These are phyloP conservation scores for Termitomyces sp. DNA, from an alignment of 768 basidiomycete species.

Conservation along the genomic window DNA sequence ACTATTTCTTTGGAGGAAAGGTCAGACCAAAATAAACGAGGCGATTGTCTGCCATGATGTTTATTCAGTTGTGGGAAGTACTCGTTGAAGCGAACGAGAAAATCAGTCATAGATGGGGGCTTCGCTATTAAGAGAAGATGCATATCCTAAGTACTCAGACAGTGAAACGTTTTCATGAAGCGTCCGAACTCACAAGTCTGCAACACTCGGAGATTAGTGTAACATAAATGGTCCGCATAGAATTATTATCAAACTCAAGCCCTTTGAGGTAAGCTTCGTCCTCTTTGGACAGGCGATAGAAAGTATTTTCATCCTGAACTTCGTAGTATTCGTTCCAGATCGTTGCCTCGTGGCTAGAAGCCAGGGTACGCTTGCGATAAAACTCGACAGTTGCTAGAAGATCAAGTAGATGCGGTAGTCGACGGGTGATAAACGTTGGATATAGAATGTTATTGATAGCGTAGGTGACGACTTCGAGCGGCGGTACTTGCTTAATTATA, in stretches of 20 bases:
- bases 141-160: slow-evolving; percentile 22
- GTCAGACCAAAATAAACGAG: slow-evolving; percentile 20
- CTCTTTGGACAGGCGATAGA: slow-evolving; percentile 11
- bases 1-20: slow-evolving; percentile 19
- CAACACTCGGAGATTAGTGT: slow-evolving; percentile 23
- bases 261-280: slow-evolving; percentile 16
- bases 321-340: slow-evolving; percentile 24
- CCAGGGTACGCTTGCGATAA: slow-evolving; percentile 22
- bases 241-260: slow-evolving; percentile 9
- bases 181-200: slow-evolving; percentile 18
- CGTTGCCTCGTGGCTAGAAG: slow-evolving; percentile 20
- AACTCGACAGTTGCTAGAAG: slow-evolving; percentile 31
- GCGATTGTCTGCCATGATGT: slow-evolving; percentile 11
- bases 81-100: slow-evolving; percentile 33
- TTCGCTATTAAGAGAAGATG: slow-evolving; percentile 23
- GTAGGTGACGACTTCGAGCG: slow-evolving; percentile 25
- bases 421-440: slow-evolving; percentile 16
- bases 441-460: slow-evolving; percentile 25
- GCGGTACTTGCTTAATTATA: slow-evolving; percentile 16
- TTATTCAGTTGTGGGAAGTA: slow-evolving; percentile 30
- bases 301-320: slow-evolving; percentile 2
- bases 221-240: slow-evolving; percentile 26
- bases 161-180: neutral
- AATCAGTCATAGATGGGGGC: slow-evolving; percentile 23
- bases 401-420: slow-evolving; percentile 27